phyloP scores from a whole-genome alignment of 306 rosid species.

The Pueraria montana region DNA sequence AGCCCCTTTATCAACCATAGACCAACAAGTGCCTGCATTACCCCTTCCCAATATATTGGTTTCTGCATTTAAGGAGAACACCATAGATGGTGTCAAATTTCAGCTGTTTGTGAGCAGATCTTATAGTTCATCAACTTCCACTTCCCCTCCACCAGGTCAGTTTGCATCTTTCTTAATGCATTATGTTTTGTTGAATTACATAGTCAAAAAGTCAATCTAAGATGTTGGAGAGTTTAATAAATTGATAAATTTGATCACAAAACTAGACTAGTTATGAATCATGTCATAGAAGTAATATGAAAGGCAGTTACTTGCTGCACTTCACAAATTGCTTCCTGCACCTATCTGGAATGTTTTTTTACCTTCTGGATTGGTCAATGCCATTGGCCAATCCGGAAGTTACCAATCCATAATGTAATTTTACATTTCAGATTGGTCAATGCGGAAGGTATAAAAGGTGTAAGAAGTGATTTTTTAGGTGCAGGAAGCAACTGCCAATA shows the following conservation, averaged over 20 bases:
- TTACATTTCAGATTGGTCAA: no score
- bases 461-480: no score
- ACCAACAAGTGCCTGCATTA: conserved; percentile 3
- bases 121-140: not conserved
- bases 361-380: no score
- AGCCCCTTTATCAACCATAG: conserved; percentile 32
- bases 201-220: not conserved
- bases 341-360: no score
- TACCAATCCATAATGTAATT: no score
- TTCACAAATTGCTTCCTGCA: no score
- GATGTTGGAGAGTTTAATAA: not conserved
- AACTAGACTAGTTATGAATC: not conserved
- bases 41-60: conserved; percentile 9
- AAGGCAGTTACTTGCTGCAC: no score
- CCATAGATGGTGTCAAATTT: conserved; percentile 24
- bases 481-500: not conserved
- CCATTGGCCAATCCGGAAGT: no score
- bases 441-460: no score
- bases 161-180: not conserved
- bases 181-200: not conserved
- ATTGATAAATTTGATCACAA: conserved; percentile 6
- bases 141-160: conserved; percentile 44
- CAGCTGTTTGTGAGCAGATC: conserved; percentile 42
- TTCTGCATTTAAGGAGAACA: conserved; percentile 29
- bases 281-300: not conserved